Conservation (phyloP, 2,329 filamentous ascomycete genomes). For the Rhynchosporium secalis region DNA sequence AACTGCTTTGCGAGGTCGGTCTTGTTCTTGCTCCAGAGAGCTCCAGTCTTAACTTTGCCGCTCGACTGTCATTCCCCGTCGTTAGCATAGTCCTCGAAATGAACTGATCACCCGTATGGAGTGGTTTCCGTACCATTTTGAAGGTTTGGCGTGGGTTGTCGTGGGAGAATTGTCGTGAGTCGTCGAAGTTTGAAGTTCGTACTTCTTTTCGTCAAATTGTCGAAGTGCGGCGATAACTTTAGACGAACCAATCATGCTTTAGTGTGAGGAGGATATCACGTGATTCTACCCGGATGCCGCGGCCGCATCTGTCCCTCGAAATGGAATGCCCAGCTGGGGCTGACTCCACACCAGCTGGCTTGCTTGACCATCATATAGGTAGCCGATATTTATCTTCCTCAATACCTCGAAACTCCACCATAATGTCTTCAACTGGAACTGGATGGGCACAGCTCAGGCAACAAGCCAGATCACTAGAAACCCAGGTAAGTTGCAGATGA, state of each 20-base stretch:
- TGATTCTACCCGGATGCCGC: background rate
- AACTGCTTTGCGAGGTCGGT: conserved; percentile 96
- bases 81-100: conserved; percentile 18
- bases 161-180: conserved; percentile 32
- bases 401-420: background rate
- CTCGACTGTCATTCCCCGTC: conserved; percentile 51
- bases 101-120: background rate
- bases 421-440: conserved; percentile 39
- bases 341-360: no score
- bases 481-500: conserved; percentile 63
- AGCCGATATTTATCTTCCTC: background rate
- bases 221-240: conserved; percentile 4
- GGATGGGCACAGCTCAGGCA: conserved; percentile 95
- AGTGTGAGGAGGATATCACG: background rate
- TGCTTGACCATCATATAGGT: conserved; percentile 1
- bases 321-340: conserved; percentile 6
- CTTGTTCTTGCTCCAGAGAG: conserved; percentile 99
- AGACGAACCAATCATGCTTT: background rate
- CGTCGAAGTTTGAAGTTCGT: conserved; percentile 13
- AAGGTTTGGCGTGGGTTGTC: conserved; percentile 34
- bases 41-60: conserved; percentile 85
- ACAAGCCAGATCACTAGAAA: conserved; percentile 84
- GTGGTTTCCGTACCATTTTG: conserved; percentile 39
- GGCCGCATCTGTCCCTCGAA: conserved; percentile 2
- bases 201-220: conserved; percentile 6